A percentile compares a stretch with the other conserved stretches of the same genome.
Conservation (phyloP, 2,329 filamentous ascomycete genomes). For the Aspergillus neoniger region DNA sequence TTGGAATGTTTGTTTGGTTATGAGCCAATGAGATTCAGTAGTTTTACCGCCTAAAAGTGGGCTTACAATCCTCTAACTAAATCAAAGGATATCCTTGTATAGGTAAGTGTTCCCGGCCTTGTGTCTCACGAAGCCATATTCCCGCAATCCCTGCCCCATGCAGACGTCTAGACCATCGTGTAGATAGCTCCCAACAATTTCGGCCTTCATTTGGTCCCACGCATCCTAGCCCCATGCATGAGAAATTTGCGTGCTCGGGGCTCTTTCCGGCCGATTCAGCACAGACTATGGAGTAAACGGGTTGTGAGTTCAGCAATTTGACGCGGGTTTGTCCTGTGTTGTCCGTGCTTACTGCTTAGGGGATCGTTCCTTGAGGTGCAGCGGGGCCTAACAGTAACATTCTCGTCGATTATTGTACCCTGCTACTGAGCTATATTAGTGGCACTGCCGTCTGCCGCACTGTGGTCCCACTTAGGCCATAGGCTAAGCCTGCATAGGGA, state of each 20-base stretch:
- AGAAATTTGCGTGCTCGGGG: background rate
- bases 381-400: background rate
- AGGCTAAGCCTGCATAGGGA: background rate
- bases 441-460: constrained; percentile 6
- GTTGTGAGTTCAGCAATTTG: background rate
- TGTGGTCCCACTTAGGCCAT: background rate
- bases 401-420: background rate
- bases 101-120: too few relatives aligned
- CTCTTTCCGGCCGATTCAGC: background rate
- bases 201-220: background rate
- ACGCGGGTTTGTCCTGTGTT: background rate
- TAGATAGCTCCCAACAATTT: background rate
- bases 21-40: too few relatives aligned
- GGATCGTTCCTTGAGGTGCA: background rate
- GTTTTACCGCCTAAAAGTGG: too few relatives aligned
- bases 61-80: too few relatives aligned
- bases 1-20: too few relatives aligned
- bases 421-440: background rate
- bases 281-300: background rate
- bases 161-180: background rate
- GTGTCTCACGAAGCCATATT: too few relatives aligned
- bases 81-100: too few relatives aligned
- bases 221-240: constrained; percentile 1
- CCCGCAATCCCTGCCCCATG: too few relatives aligned
- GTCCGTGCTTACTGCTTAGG: background rate